Evolutionary conservation across 768 basidiomycete species (phyloP).

Genomic region (Lactarius akahatsu): DNA sequence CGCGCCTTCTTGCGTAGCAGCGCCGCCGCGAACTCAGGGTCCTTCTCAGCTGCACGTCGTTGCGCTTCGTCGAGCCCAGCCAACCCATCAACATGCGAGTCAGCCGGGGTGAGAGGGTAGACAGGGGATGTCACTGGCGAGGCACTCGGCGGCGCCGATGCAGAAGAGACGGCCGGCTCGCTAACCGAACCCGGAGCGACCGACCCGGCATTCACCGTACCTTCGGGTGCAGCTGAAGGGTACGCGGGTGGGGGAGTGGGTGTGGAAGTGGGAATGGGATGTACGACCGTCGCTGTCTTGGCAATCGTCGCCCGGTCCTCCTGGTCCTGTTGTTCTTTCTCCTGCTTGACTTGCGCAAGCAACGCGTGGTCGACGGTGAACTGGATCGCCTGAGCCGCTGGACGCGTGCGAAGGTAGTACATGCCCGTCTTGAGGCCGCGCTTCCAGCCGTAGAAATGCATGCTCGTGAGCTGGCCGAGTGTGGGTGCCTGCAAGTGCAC

Average conservation of each 20-base stretch:
- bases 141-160: slow-evolving; percentile 29
- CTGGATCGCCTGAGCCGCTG: slow-evolving; percentile 94
- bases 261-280: slow-evolving; percentile 1
- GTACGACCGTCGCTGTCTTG: background rate
- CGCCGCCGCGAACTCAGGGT: slow-evolving; percentile 80
- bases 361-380: slow-evolving; percentile 90
- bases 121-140: slow-evolving; percentile 36
- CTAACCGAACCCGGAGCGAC: background rate
- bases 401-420: slow-evolving; percentile 95
- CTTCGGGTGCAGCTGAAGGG: slow-evolving; percentile 17
- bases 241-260: slow-evolving; percentile 1
- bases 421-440: slow-evolving; percentile 98
- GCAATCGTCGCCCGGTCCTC: slow-evolving; percentile 5
- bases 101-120: slow-evolving; percentile 28
- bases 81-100: slow-evolving; percentile 33
- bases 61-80: slow-evolving; percentile 49
- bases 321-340: slow-evolving; percentile 33
- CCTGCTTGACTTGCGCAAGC: slow-evolving; percentile 62
- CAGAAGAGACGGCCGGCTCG: slow-evolving; percentile 13
- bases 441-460: slow-evolving; percentile 99
- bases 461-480: slow-evolving; percentile 87
- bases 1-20: slow-evolving; percentile 66
- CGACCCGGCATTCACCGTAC: background rate
- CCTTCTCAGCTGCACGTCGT: slow-evolving; percentile 53
- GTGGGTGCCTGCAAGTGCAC: slow-evolving; percentile 90